These are phyloP conservation scores for Amoebophrya sp. DNA, from an alignment of 169 alveolate genomes.

Conservation along the genomic window DNA sequence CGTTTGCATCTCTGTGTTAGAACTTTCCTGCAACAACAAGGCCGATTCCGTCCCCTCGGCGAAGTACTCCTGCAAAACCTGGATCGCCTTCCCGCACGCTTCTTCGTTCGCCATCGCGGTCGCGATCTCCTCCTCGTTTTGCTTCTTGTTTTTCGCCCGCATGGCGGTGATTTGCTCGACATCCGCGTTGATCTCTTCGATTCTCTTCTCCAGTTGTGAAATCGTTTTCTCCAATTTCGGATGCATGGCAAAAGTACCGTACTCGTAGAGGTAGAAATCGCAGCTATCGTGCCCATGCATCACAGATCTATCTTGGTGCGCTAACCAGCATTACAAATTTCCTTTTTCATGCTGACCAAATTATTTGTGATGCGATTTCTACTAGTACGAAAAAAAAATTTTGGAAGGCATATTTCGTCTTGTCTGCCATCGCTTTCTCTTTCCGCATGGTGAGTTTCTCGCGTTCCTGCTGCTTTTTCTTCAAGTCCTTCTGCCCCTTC, in stretches of 20 bases:
- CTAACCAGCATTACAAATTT: too few relatives aligned
- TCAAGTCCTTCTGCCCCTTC: not conserved
- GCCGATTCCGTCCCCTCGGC: too few relatives aligned
- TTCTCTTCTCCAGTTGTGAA: not conserved
- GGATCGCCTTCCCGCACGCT: not conserved
- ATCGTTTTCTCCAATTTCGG: not conserved
- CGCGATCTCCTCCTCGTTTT: not conserved
- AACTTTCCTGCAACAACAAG: too few relatives aligned
- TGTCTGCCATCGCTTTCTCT: constrained; percentile 6
- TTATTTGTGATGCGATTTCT: too few relatives aligned
- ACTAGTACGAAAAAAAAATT: too few relatives aligned
- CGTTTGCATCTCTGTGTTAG: too few relatives aligned
- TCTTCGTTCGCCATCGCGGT: not conserved
- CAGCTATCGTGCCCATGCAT: too few relatives aligned
- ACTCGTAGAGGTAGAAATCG: too few relatives aligned
- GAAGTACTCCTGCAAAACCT: not conserved
- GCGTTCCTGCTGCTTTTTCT: not conserved
- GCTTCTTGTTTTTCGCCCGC: not conserved
- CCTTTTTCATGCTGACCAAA: too few relatives aligned
- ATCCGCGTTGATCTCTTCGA: not conserved
- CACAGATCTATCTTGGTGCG: too few relatives aligned
- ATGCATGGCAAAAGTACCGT: too few relatives aligned
- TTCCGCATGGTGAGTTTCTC: not conserved
- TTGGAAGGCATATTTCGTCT: too few relatives aligned
- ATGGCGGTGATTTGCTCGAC: not conserved